Evolutionary conservation across 352 stramenopile species (phyloP).

Genomic region (Globisporangium polare): DNA sequence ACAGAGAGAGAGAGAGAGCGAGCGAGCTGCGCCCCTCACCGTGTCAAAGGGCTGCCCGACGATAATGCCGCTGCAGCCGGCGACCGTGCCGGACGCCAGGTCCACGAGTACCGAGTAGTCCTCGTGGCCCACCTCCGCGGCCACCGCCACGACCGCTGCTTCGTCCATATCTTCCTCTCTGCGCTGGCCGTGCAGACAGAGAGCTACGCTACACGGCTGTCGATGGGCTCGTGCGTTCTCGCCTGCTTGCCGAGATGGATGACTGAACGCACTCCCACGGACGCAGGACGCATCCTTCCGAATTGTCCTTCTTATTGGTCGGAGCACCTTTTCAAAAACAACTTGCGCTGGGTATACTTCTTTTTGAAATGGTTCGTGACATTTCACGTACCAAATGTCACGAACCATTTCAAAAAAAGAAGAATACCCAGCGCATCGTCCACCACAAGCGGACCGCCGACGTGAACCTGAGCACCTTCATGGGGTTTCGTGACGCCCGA

Average conservation of each 20-base stretch:
- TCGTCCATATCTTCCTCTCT: conserved; percentile 1
- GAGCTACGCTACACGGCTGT: background rate
- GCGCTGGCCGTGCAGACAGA: background rate
- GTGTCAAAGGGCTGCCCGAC: conserved; percentile 63
- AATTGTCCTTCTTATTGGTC: too few relatives aligned
- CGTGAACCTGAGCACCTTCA: too few relatives aligned
- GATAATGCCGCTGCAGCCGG: conserved; percentile 48
- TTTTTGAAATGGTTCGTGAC: too few relatives aligned
- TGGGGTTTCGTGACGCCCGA: too few relatives aligned
- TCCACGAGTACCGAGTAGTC: conserved; percentile 51
- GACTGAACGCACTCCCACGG: background rate
- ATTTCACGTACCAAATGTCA: too few relatives aligned
- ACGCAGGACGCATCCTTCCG: background rate
- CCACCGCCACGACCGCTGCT: conserved; percentile 19
- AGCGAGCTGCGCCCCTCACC: too few relatives aligned
- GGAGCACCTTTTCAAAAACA: too few relatives aligned
- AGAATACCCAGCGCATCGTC: too few relatives aligned
- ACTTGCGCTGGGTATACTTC: too few relatives aligned
- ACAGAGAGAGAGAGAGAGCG: too few relatives aligned
- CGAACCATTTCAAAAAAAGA: too few relatives aligned
- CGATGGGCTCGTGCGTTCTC: background rate
- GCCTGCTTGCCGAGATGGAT: background rate
- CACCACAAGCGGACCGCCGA: too few relatives aligned
- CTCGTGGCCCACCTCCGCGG: conserved; percentile 20
- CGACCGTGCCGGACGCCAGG: conserved; percentile 45